Percentiles rank a stretch among this genome's conserved stretches.
phyloP scores from a whole-genome alignment of 2,329 filamentous ascomycete genomes.

The Fusarium sp. region DNA sequence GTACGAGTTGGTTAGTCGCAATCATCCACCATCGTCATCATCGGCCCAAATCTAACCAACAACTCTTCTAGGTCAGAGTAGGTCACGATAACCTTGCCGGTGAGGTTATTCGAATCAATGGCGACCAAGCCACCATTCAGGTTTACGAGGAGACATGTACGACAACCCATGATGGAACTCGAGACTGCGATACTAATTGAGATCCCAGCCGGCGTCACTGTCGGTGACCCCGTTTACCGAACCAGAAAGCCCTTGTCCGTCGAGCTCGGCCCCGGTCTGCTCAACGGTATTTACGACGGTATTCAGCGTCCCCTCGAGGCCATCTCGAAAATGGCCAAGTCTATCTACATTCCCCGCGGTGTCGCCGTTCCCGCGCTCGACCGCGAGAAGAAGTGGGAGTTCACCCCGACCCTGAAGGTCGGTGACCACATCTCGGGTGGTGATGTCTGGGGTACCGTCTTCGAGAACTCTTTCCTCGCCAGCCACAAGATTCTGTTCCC shows the following conservation, averaged over 20 bases:
- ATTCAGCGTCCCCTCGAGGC: conserved; percentile 94
- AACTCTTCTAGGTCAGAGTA: conserved; percentile 77
- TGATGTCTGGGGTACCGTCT: conserved; percentile 94
- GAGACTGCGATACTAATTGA: conserved; percentile 29
- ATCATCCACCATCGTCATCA: conserved; percentile 10
- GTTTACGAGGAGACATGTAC: conserved; percentile 98
- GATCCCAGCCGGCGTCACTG: conserved; percentile 85
- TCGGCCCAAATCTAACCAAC: conserved; percentile 20
- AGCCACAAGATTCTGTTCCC: conserved; percentile 95
- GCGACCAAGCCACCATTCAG: conserved; percentile 95
- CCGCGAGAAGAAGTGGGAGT: conserved; percentile 95
- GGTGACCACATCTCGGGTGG: conserved; percentile 97
- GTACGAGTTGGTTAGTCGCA: conserved; percentile 88
- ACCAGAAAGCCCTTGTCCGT: conserved; percentile 97
- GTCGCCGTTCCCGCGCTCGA: conserved; percentile 89
- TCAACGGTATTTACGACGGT: conserved; percentile 99
- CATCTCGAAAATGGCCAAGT: conserved; percentile 81
- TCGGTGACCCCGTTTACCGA: conserved; percentile 90
- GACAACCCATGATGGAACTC: conserved; percentile 39
- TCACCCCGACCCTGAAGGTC: conserved; percentile 90
- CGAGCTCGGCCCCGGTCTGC: conserved; percentile 94
- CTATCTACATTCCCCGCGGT: conserved; percentile 98
- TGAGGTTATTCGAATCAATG: conserved; percentile 98
- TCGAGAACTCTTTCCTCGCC: conserved; percentile 94
- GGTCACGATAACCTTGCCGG: conserved; percentile 92